Evolutionary conservation across 2,329 filamentous ascomycete genomes (phyloP).

Genomic region (Neofusicoccum kwambonambiense): DNA sequence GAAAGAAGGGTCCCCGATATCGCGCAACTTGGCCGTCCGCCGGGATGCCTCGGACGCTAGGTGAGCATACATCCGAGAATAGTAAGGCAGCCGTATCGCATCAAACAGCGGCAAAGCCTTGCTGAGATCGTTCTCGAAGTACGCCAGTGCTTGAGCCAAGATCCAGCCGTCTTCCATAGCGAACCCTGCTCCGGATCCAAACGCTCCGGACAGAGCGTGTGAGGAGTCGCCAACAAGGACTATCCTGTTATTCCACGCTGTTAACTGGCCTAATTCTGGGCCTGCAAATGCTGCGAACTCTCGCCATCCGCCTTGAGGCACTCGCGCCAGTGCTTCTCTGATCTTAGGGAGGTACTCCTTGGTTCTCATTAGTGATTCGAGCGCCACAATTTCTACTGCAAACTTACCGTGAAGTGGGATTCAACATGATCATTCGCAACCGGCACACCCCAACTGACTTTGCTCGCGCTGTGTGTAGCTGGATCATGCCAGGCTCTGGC

Average conservation of each 20-base stretch:
- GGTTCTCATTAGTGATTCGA: neutral
- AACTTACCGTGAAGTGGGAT: constrained; percentile 35
- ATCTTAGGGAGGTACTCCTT: constrained; percentile 45
- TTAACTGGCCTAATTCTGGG: constrained; percentile 42
- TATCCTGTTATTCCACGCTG: constrained; percentile 43
- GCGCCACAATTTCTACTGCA: neutral
- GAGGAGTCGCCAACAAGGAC: constrained; percentile 57
- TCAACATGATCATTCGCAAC: constrained; percentile 38
- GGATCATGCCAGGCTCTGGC: constrained; percentile 36
- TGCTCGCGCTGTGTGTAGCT: constrained; percentile 26
- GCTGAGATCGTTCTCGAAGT: constrained; percentile 22
- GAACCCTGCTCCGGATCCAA: constrained; percentile 48
- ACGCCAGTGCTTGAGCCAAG: constrained; percentile 34
- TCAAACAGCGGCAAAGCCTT: constrained; percentile 41
- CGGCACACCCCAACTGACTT: constrained; percentile 40
- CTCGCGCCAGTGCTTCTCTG: constrained; percentile 38
- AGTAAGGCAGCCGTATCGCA: constrained; percentile 42
- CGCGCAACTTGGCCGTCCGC: constrained; percentile 18
- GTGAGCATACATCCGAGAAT: constrained; percentile 40
- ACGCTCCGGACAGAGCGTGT: constrained; percentile 52
- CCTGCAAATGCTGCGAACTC: constrained; percentile 52
- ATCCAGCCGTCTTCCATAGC: constrained; percentile 50
- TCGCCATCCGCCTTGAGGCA: constrained; percentile 43
- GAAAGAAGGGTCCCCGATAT: constrained; percentile 23
- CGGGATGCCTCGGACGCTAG: constrained; percentile 24